Percentiles rank a stretch among this genome's conserved stretches.
Conservation (phyloP, 2,329 filamentous ascomycete species). For the Delphinella strobiligena region DNA sequence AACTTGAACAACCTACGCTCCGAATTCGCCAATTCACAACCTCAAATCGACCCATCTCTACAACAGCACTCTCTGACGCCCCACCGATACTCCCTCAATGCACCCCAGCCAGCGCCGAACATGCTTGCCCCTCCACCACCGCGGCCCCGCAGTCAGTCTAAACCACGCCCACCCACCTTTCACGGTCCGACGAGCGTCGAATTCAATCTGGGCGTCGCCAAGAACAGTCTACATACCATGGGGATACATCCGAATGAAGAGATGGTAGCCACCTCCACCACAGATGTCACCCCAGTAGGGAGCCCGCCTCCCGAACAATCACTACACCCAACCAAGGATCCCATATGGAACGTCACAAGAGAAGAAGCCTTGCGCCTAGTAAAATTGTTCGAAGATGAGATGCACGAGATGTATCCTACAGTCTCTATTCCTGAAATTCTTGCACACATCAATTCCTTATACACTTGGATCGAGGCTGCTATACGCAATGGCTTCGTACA, state of each 20-base stretch:
- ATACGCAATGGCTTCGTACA: conserved; percentile 47
- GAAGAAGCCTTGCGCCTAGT: conserved; percentile 73
- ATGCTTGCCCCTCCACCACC: conserved; percentile 1
- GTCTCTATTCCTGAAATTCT: conserved; percentile 62
- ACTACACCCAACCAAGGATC: conserved; percentile 49
- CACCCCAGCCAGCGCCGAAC: conserved; percentile 13
- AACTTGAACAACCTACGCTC: conserved; percentile 56
- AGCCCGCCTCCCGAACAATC: conserved; percentile 28
- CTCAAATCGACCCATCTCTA: conserved; percentile 23
- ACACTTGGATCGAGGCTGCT: conserved; percentile 60
- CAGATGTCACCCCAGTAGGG: conserved; percentile 30
- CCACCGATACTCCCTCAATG: conserved; percentile 1
- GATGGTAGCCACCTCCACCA: conserved; percentile 12
- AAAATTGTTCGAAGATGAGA: conserved; percentile 74
- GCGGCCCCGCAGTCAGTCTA: conserved; percentile 4
- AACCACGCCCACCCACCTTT: conserved; percentile 45
- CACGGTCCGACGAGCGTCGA: conserved; percentile 75
- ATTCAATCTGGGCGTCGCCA: conserved; percentile 78
- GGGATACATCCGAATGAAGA: conserved; percentile 57
- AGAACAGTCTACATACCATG: conserved; percentile 79
- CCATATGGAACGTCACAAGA: conserved; percentile 65
- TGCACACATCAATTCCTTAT: conserved; percentile 56
- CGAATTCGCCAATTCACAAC: conserved; percentile 28
- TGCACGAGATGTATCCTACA: conserved; percentile 85
- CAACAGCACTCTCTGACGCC: conserved; percentile 12